Evolutionary conservation across 495 filamentous ascomycete genomes (phyloP), one percentile per base, ranked within the genome.

Genomic region (Hyaloscypha finlandica): DNA sequence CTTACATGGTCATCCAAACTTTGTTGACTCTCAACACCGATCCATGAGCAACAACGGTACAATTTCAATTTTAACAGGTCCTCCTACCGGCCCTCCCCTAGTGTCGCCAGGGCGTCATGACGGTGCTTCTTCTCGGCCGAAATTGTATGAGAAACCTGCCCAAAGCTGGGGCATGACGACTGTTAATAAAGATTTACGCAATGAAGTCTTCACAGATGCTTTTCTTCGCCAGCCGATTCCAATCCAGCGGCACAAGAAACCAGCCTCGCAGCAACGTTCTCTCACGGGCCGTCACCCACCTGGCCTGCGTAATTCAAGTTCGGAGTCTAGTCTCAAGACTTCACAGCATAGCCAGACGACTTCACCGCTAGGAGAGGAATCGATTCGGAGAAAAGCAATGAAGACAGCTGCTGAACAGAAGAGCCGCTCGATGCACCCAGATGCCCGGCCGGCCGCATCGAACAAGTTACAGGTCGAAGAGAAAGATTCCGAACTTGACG

Each of bases 131-230:
- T 53, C 68, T 25, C 78, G 83, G 6, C 83, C 83, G 12, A 74
- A 66, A 20, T 64, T 84, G 45, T 77, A 78, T n/a, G 79, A 82
- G 12, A 80, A 81, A 19, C 81, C 82, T 69, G 80, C 82, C n/a
- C 84, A 87, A 64, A 94, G 91, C 75, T 97, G 93, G 96, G 95
- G 95, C 14, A 92, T 93, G n/a, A 99, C 95, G 3, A 94, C 88
- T 22, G 91, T 98, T 25, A 99, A 99, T 73, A 89, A 88, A 64
- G 88, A 88, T 67, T 79, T 99, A 22, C 88, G 93, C 56, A 93
- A 97, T 71, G 91, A 97, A 74, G 94, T 99, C 22, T 88, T 99
- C 62, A 88, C 93, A 63, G 95, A 98, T 74, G 95, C 96, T 0
- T 99, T 99, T 76, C 83, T 91, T 51, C 92, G 92, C 35, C 89